Conservation (phyloP, 495 filamentous ascomycete genomes). For the Bryoglossum gracile region DNA sequence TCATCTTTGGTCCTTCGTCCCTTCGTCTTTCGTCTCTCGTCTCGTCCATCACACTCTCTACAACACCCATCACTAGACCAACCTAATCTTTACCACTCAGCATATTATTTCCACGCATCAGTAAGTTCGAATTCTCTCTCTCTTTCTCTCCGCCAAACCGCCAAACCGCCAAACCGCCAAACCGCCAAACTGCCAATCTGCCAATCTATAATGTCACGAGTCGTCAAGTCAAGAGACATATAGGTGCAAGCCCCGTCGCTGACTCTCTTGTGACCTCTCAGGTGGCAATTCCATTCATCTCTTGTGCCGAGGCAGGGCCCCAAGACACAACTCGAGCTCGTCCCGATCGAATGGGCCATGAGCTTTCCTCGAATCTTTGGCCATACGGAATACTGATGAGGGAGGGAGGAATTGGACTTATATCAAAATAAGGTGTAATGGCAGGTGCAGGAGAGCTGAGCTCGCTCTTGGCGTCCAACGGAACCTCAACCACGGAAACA, state of each 20-base stretch:
- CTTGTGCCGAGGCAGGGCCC: too few species aligned
- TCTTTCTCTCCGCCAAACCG: not conserved
- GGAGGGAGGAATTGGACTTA: conserved; percentile 14
- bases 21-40: too few species aligned
- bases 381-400: conserved; percentile 16
- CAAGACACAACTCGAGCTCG: conserved; percentile 13
- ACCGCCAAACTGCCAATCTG: too few species aligned
- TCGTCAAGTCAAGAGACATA: too few species aligned
- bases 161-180: too few species aligned
- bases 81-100: too few species aligned
- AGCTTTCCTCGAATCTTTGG: conserved; percentile 6
- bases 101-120: not conserved
- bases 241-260: conserved; percentile 9
- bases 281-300: conserved; percentile 14
- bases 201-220: too few species aligned
- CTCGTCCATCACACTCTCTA: too few species aligned
- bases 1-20: too few species aligned
- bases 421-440: conserved; percentile 16
- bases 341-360: conserved; percentile 23
- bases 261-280: conserved; percentile 18
- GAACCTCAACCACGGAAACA: not conserved
- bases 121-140: not conserved
- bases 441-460: conserved; percentile 20
- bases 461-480: conserved; percentile 10
- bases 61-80: too few species aligned